Conservation (phyloP, 108 stramenopile species). For the Pinguiococcus pyrenoidosus region DNA sequence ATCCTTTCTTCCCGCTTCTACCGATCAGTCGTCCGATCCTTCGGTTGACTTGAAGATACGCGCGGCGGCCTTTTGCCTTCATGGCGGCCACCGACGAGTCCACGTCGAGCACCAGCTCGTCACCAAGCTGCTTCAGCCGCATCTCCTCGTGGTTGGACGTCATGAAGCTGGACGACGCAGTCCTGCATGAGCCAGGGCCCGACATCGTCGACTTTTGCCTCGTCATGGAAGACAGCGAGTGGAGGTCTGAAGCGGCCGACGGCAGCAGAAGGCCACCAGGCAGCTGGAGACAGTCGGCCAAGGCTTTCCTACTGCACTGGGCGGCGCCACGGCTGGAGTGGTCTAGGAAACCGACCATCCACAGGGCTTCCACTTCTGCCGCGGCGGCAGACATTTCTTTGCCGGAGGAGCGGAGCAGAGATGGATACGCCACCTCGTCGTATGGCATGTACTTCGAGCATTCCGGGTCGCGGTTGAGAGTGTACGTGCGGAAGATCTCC, state of each 20-base stretch:
- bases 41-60: too few relatives aligned
- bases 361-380: conserved; percentile 31
- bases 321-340: conserved; percentile 18
- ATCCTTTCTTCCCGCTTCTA: too few relatives aligned
- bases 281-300: too few relatives aligned
- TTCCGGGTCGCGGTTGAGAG: conserved; percentile 25
- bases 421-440: conserved; percentile 27
- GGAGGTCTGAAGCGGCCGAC: too few relatives aligned
- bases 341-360: conserved; percentile 33
- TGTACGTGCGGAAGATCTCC: conserved; percentile 24
- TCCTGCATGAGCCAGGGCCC: background rate
- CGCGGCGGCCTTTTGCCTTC: too few relatives aligned
- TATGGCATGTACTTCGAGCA: conserved; percentile 35
- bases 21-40: too few relatives aligned
- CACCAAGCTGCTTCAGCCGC: conserved; percentile 8
- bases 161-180: background rate
- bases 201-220: background rate
- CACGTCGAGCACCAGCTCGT: background rate
- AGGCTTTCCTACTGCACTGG: too few relatives aligned
- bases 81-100: too few relatives aligned
- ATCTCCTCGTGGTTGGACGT: conserved; percentile 1
- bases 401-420: conserved; percentile 4
- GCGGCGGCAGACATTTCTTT: background rate
- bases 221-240: background rate
- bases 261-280: too few relatives aligned